phyloP scores from a whole-genome alignment of 148 eudicot species.

The Bassia scoparia region DNA sequence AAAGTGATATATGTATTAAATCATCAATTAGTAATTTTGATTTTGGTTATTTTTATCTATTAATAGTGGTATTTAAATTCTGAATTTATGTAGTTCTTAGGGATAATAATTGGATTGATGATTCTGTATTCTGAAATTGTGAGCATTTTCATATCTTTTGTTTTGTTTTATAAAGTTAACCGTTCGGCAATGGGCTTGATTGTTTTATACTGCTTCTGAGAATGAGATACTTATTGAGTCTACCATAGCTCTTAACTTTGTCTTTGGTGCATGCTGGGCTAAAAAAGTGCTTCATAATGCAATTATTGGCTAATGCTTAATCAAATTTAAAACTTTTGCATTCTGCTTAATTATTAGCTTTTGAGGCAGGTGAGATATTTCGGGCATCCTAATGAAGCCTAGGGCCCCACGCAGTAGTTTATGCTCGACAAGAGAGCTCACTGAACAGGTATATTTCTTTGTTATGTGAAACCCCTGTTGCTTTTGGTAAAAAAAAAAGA shows the following conservation, averaged over 20 bases:
- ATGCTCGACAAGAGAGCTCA: constrained; percentile 93
- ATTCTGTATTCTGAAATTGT: too few relatives aligned
- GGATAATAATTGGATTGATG: too few relatives aligned
- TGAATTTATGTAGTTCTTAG: too few relatives aligned
- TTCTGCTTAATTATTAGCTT: constrained; percentile 40
- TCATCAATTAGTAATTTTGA: too few relatives aligned
- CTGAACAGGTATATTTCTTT: constrained; percentile 72
- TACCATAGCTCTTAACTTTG: neutral
- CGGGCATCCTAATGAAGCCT: constrained; percentile 85
- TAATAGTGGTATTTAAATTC: too few relatives aligned
- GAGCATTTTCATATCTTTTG: too few relatives aligned
- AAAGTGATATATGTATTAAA: too few relatives aligned
- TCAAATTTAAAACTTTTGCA: neutral
- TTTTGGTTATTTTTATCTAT: too few relatives aligned
- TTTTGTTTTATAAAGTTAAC: too few relatives aligned
- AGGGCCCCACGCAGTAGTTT: constrained; percentile 96
- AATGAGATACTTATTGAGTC: neutral
- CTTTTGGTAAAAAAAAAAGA: neutral
- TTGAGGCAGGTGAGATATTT: constrained; percentile 60
- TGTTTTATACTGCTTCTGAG: neutral
- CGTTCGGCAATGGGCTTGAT: neutral
- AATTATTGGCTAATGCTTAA: neutral
- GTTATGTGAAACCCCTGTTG: neutral
- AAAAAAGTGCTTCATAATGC: neutral
- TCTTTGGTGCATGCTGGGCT: constrained; percentile 4